Percentiles rank a stretch among this genome's conserved stretches.
phyloP scores from a whole-genome alignment of 495 filamentous ascomycete species.

The Elasticomyces elasticus region DNA sequence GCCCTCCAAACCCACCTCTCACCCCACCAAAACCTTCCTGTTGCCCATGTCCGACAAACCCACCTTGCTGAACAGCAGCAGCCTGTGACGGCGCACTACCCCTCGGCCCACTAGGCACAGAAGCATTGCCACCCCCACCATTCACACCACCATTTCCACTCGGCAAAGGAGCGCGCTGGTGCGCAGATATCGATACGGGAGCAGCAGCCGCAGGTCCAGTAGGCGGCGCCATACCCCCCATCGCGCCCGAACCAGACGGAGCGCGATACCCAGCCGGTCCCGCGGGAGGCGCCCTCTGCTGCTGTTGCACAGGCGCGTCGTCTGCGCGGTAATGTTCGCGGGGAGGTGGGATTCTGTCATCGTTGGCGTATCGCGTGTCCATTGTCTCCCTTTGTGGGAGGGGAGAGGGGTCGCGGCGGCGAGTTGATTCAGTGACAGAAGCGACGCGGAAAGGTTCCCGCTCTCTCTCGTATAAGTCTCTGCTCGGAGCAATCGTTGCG shows the following conservation, averaged over 20 bases:
- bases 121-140: too few species aligned
- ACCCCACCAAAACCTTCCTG: too few species aligned
- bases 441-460: conserved; percentile 17
- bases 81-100: too few species aligned
- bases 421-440: conserved; percentile 5
- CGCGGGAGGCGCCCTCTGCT: conserved; percentile 22
- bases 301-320: conserved; percentile 14
- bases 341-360: conserved; percentile 25
- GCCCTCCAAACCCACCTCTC: too few species aligned
- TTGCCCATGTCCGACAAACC: too few species aligned
- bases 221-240: conserved; percentile 14
- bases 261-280: conserved; percentile 20
- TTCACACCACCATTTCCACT: too few species aligned
- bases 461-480: conserved; percentile 20
- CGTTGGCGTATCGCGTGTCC: conserved; percentile 19
- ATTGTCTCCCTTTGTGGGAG: conserved; percentile 28
- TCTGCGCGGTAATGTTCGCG: conserved; percentile 15
- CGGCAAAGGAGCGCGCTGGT: conserved; percentile 10
- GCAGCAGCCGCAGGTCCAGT: conserved; percentile 17
- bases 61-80: too few species aligned
- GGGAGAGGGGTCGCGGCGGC: conserved; percentile 7
- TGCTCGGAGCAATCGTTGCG: conserved; percentile 26
- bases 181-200: conserved; percentile 13
- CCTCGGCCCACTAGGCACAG: too few species aligned
- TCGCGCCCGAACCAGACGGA: conserved; percentile 5